phyloP scores from a whole-genome alignment of 345 rosid species.

The Lepidium africanum region DNA sequence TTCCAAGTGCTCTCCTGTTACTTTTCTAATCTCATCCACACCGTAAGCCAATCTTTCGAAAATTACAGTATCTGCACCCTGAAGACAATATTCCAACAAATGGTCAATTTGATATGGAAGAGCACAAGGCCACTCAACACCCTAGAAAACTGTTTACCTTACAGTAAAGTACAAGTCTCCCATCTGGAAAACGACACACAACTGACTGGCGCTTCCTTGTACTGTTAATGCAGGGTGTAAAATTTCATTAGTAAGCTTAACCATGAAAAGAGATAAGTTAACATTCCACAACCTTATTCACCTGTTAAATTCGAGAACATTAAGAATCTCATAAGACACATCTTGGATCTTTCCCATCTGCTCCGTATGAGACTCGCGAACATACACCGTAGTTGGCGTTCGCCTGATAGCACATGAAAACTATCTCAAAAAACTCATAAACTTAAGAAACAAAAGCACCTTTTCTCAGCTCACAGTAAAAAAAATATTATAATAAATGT shows the following conservation, averaged over 20 bases:
- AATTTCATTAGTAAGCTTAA: background rate
- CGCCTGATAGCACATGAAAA: constrained; percentile 47
- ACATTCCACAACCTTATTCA: constrained; percentile 10
- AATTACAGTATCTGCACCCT: constrained; percentile 98
- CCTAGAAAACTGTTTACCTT: constrained; percentile 50
- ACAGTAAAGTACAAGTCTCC: constrained; percentile 92
- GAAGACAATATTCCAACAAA: constrained; percentile 26
- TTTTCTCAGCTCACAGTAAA: background rate
- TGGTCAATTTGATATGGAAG: constrained; percentile 21
- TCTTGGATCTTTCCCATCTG: constrained; percentile 83
- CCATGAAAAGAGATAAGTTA: background rate
- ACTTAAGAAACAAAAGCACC: constrained; percentile 6
- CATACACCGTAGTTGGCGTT: constrained; percentile 81
- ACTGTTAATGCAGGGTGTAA: constrained; percentile 35
- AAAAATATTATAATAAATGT: background rate
- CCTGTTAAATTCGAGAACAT: constrained; percentile 98
- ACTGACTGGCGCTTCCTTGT: constrained; percentile 98
- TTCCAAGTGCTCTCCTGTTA: constrained; percentile 75
- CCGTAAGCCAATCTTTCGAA: constrained; percentile 75
- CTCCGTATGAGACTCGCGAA: constrained; percentile 94
- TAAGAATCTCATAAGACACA: constrained; percentile 76
- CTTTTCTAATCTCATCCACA: constrained; percentile 57
- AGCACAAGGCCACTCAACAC: background rate
- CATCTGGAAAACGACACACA: constrained; percentile 88
- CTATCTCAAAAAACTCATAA: constrained; percentile 18